phyloP scores from a whole-genome alignment of 164 flowering plant species.

The Warburgia ugandensis region DNA sequence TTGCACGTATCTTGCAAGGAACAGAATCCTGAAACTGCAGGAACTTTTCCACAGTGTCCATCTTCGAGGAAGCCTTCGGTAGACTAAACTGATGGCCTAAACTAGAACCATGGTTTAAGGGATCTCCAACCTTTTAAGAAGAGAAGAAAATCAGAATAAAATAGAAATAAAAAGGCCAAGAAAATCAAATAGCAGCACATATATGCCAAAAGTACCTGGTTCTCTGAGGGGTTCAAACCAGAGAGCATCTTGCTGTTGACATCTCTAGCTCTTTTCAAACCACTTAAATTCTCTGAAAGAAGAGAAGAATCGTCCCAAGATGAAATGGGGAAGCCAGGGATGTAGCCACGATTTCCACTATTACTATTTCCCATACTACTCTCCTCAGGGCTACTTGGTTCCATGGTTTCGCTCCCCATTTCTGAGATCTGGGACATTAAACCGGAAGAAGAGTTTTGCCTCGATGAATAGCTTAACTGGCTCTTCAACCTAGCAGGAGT shows the following conservation, averaged over 20 bases:
- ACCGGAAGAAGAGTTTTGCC: conserved; percentile 34
- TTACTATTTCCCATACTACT: conserved; percentile 25
- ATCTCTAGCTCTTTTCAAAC: conserved; percentile 30
- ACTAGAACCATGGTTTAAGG: conserved; percentile 25
- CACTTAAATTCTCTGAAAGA: conserved; percentile 29
- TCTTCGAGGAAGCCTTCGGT: conserved; percentile 51
- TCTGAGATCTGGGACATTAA: conserved; percentile 46
- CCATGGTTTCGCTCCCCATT: conserved; percentile 30
- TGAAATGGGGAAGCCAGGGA: conserved; percentile 35
- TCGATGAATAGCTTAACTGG: conserved; percentile 33
- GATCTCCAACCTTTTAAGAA: conserved; percentile 34
- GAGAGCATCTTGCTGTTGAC: conserved; percentile 28
- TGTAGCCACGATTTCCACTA: conserved; percentile 17
- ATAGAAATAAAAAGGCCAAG: too few species aligned
- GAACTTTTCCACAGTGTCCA: conserved; percentile 50
- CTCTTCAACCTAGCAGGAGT: conserved; percentile 33
- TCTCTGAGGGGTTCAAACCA: conserved; percentile 29
- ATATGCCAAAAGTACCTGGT: conserved; percentile 26
- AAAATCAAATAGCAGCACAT: too few species aligned
- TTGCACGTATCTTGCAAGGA: conserved; percentile 74
- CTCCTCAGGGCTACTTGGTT: conserved; percentile 19
- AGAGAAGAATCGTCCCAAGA: conserved; percentile 60
- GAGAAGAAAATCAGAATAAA: background rate
- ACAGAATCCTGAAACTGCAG: conserved; percentile 64
- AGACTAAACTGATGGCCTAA: conserved; percentile 76